Evolutionary conservation across 1,284 basidiomycete genomes (phyloP), one percentile per base, ranked within the genome.

Genomic region (Malassezia cuniculi): DNA sequence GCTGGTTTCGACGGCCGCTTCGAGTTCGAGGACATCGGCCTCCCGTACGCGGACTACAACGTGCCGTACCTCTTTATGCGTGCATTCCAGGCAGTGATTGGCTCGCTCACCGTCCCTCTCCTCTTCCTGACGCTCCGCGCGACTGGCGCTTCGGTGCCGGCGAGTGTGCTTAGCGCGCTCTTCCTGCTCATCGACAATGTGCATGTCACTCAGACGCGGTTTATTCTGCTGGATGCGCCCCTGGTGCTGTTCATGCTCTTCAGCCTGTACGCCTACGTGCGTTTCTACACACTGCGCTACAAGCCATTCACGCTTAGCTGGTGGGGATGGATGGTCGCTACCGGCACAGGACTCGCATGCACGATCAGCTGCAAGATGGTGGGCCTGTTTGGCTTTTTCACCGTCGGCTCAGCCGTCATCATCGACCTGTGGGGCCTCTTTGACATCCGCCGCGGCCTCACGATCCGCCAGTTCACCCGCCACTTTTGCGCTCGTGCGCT

Each of bases 351-450:
- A 66, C 83, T 99, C 74, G 86, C 87, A 21, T 82, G 86, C 66
- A 87, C 89, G 3, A 83, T 94, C 74, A 86, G 85, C 14, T 93
- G 90, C 68, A 99, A 99, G 71, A 90, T 97, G 72, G 94, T 95
- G 55, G 93, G 93, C 34, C 74, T 97, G 39, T 75, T 99, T 49
- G 89, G 86, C 1, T 94, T 97, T 47, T 53, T 79, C 31, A 79
- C 84, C 14, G 79, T 99, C 52, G 93, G 93, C 1, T 74, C 81
- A 26, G 90, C 90, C 4, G 93, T 97, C 28, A 68, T 83, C 18
- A 78, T 87, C 52, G 93, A 99, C 64, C 73, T 99, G 10, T 99
- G 93, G 93, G 84, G 81, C 52, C 74, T 97, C 40, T 71, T 97
- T 54, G 93, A 99, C 70, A 72, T 82, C 67, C 80, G 76, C 64